Percentiles rank a stretch among this genome's conserved stretches.
Conservation (phyloP, 2,329 filamentous ascomycete species). For the Calonectria leucothoes region DNA sequence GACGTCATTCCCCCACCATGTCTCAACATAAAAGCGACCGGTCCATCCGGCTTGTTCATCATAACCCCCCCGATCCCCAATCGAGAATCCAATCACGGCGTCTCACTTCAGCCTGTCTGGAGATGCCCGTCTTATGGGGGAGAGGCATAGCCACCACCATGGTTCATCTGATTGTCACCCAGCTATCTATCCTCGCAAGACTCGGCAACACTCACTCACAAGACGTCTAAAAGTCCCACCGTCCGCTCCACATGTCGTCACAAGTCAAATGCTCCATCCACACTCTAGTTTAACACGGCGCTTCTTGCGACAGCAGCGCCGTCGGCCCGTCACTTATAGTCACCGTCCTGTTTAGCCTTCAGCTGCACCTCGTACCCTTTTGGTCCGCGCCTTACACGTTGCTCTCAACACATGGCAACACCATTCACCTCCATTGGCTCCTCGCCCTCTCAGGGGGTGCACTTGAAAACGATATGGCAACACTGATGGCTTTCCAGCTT, state of each 20-base stretch:
- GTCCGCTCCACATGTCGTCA: neutral
- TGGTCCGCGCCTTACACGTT: neutral
- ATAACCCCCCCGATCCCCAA: neutral
- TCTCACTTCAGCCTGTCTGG: slow-evolving; percentile 15
- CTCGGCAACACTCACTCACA: neutral
- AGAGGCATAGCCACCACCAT: slow-evolving; percentile 12
- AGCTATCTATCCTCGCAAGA: neutral
- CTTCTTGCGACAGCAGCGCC: neutral
- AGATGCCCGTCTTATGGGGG: neutral
- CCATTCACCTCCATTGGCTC: slow-evolving; percentile 12
- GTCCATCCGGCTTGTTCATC: slow-evolving; percentile 19
- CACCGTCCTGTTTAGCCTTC: neutral
- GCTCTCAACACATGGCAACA: slow-evolving; percentile 7
- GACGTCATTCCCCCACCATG: neutral
- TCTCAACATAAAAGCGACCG: slow-evolving; percentile 1
- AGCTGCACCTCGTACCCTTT: slow-evolving; percentile 7
- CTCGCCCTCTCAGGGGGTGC: neutral
- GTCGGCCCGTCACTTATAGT: slow-evolving; percentile 4
- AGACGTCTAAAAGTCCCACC: neutral
- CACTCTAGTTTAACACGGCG: neutral
- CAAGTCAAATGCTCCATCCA: neutral
- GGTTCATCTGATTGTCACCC: neutral
- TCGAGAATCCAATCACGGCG: slow-evolving; percentile 1
- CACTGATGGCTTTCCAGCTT: slow-evolving; percentile 32
- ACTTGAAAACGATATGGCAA: neutral